phyloP scores from a whole-genome alignment of 1,284 basidiomycete species.

The Puccinia horiana region DNA sequence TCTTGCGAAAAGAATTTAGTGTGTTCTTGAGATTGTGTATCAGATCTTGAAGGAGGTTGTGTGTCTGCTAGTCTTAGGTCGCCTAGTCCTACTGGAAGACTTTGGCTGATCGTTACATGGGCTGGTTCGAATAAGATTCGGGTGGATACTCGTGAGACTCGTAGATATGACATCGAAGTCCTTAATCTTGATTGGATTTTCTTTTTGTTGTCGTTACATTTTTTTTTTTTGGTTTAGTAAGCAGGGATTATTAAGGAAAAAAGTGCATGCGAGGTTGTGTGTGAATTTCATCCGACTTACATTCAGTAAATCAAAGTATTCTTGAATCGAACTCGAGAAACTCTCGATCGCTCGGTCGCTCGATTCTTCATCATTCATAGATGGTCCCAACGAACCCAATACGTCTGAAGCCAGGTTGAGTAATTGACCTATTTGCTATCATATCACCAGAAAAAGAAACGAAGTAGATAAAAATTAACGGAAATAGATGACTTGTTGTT shows the following conservation, averaged over 20 bases:
- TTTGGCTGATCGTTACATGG: constrained; percentile 15
- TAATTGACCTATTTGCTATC: constrained; percentile 21
- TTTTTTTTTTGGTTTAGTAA: too few species aligned
- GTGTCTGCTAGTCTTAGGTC: not conserved
- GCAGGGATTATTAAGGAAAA: too few species aligned
- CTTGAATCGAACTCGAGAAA: constrained; percentile 6
- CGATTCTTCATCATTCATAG: not conserved
- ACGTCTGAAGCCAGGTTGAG: constrained; percentile 13
- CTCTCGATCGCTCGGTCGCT: not conserved
- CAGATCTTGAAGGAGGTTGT: too few species aligned
- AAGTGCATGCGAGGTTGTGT: not conserved
- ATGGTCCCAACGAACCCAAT: constrained; percentile 1
- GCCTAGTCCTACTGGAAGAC: constrained; percentile 18
- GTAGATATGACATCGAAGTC: constrained; percentile 30
- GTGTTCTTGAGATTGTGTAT: too few species aligned
- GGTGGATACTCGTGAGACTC: constrained; percentile 31
- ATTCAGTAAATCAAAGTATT: constrained; percentile 38
- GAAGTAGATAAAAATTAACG: not conserved
- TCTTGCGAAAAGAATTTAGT: too few species aligned
- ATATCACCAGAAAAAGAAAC: not conserved
- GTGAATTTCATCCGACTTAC: not conserved
- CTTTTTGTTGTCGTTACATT: not conserved
- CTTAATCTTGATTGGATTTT: constrained; percentile 34
- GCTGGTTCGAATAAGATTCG: constrained; percentile 43
- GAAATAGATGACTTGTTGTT: not conserved